Percentiles rank a stretch among this genome's conserved stretches.
Evolutionary conservation across 306 rosid species (phyloP).

Genomic region (Sechiopsis laciniata): DNA sequence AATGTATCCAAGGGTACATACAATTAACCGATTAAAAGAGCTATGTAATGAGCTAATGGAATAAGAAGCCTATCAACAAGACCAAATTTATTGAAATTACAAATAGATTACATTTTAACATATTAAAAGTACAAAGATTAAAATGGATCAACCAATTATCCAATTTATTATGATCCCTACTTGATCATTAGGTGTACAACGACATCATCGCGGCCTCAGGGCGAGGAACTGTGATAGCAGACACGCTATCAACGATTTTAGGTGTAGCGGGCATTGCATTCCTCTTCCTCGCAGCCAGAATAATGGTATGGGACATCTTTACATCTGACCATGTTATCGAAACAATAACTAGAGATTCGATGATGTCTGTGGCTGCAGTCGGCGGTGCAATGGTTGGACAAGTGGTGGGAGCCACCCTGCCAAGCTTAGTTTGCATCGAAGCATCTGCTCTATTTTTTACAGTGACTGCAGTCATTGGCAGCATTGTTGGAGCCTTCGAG

Average conservation of each 20-base stretch:
- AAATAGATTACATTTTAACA: no score
- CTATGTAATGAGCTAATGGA: no score
- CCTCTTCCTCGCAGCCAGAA: background rate
- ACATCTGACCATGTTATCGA: background rate
- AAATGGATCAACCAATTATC: no score
- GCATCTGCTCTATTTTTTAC: background rate
- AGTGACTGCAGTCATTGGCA: background rate
- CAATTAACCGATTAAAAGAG: no score
- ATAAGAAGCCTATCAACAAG: no score
- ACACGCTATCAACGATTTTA: background rate
- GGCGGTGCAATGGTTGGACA: background rate
- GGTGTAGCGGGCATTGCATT: background rate
- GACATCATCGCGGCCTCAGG: background rate
- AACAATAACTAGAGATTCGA: background rate
- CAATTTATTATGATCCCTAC: no score
- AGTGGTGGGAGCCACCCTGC: background rate
- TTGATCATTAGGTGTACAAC: background rate
- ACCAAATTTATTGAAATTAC: no score
- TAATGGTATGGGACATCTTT: constrained; percentile 17
- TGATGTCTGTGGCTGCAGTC: background rate
- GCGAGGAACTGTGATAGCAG: background rate
- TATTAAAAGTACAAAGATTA: no score
- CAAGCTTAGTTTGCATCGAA: background rate
- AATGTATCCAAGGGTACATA: no score
- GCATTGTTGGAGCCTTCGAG: background rate